Percentiles rank a stretch among this genome's conserved stretches.
Conservation (phyloP, 805 yeast species). For the Metschnikowia vanudenii region DNA sequence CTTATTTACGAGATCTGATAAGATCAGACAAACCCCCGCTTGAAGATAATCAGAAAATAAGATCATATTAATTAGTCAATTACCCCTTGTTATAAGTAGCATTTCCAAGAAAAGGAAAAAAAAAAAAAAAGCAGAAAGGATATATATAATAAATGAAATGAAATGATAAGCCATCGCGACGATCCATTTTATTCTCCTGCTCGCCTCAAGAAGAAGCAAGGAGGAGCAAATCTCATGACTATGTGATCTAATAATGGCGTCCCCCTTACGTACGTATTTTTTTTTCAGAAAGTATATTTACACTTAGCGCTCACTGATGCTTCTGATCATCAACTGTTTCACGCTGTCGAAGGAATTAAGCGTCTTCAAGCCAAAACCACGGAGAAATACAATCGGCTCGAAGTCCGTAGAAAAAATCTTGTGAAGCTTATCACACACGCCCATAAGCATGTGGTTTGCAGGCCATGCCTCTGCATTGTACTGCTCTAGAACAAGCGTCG, state of each 20-base stretch:
- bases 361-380: constrained; percentile 73
- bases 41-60: too few species aligned
- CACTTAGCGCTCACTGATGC: constrained; percentile 31
- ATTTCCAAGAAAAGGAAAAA: too few species aligned
- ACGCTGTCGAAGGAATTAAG: constrained; percentile 62
- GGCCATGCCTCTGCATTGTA: constrained; percentile 84
- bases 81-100: neutral
- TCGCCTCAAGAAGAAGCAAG: too few species aligned
- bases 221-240: too few species aligned
- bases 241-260: neutral
- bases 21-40: too few species aligned
- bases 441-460: constrained; percentile 73
- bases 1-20: neutral
- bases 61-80: too few species aligned
- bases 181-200: too few species aligned
- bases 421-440: constrained; percentile 88
- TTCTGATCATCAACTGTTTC: constrained; percentile 65
- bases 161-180: too few species aligned
- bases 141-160: too few species aligned
- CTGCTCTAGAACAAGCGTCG: constrained; percentile 75
- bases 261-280: neutral
- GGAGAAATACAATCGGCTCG: constrained; percentile 67
- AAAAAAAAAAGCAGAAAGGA: too few species aligned
- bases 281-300: neutral
- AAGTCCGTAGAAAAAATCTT: constrained; percentile 76